Base-by-base conservation (phyloP, 768 basidiomycete genomes). In the Auricularia sp. region DNA sequence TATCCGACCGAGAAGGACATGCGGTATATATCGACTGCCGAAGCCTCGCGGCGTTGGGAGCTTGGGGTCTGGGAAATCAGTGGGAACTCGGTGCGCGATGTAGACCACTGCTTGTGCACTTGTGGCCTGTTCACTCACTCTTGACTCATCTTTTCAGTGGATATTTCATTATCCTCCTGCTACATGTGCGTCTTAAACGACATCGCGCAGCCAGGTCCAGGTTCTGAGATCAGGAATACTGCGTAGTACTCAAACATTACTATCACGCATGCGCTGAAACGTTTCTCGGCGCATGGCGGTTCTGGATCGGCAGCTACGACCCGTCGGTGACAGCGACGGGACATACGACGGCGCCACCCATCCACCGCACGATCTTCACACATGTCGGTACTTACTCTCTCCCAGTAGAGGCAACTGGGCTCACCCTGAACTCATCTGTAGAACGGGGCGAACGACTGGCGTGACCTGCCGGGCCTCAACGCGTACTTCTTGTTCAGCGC, bases 231-330 rank as follows among this genome's bases (percentile, higher is more conserved):
- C 47, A 14, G 16, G 21, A 18, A 8, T 64, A 67, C 74, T 71
- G 11, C 23, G 42, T 36, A 78, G 76, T 93, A 79, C 79, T 93
- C 21, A 76, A 79, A 56, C 92, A 93, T 72, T 93, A 92, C 73
- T 93, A 93, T 74, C 92, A 93, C 74, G 87, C 91, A 65, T 88
- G 87, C 36, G 91, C 88, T 0, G 92, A 94, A 71, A 83, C 91
- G 59, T 76, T 91, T 64, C 77, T 93, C 43, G 91, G 91, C 39
- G 75, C 82, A 3, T 90, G 89, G 81, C 83, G 88, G 1, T 82
- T 90, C 68, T 90, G 87, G 47, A 51, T 18, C 6, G 47, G 47
- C 36, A 80, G 85, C 4, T 82, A 18, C 47, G 47, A 51, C 47
- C 8, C 47, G 47, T 6, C 14, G 18, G 47, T 51, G 6, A 72